Base-by-base conservation (phyloP, 2,329 filamentous ascomycete species). In the Monilinia polystroma region DNA sequence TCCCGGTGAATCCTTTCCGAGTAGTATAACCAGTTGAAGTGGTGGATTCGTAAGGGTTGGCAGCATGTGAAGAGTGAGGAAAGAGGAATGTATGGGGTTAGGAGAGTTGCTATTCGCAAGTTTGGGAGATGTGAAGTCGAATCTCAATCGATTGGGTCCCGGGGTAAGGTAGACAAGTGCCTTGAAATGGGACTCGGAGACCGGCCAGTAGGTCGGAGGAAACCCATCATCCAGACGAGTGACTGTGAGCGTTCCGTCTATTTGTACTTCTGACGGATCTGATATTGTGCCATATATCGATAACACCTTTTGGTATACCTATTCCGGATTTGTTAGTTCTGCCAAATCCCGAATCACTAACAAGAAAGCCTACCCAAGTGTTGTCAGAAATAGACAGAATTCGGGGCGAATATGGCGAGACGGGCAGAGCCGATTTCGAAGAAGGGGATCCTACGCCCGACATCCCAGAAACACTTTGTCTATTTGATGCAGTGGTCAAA, bases 251-350 rank as follows among this genome's bases (percentile, higher is more conserved):
- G 81, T 90, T 71, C 95, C 95, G 75, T 97, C 92, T 68, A 96
- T 79, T 63, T 86, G 81, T 75, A 86, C 85, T 63, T 87, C 83
- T 45, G 83, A 80, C 6, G 87, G 81, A 70, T 96, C 91, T 67
- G 90, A 92, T 71, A 96, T 89, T 59, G 90, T 88, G 62, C 94
- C 94, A 73, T 89, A 87, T 57, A 97, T 83, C 32, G 95, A 84
- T 26, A 97, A 82, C 11, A 96, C 85, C 77, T 97, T 97, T 81
- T 97, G 93, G 75, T 96, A 92, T 26, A 96, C 92, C 92, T 96
- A 72, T 63, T 49, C 18, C 20, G 41, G 18, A 62, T 75, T 51
- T 74, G 66, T 62, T 52, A 58, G 23, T 32, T 41, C 32, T 26
- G 43, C 45, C 47, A 47, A 58, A 41, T 51, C 12, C 26, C 18